Conservation (phyloP, 2,329 filamentous ascomycete genomes). For the Cercospora sojina region DNA sequence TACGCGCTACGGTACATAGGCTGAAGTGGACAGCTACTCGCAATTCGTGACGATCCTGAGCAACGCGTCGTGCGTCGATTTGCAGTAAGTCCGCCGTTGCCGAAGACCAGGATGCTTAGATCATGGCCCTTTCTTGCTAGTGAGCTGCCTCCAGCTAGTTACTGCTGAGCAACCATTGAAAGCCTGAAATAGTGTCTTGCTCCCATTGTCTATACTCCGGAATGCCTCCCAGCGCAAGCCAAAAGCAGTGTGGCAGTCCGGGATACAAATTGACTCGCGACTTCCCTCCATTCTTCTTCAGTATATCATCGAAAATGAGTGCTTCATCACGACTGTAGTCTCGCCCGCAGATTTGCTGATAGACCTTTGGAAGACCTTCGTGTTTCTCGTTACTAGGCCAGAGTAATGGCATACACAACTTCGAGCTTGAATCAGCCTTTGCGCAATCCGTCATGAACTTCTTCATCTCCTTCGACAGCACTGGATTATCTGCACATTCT, state of each 20-base stretch:
- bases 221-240: conserved; percentile 29
- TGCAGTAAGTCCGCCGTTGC: not conserved
- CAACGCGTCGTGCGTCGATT: not conserved
- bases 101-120: not conserved
- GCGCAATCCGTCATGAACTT: conserved; percentile 15
- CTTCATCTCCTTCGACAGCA: conserved; percentile 20
- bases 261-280: conserved; percentile 47
- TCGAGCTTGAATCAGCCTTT: conserved; percentile 13
- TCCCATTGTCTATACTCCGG: conserved; percentile 33
- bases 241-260: conserved; percentile 47
- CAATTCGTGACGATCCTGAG: not conserved
- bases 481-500: conserved; percentile 39
- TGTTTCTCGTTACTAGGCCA: conserved; percentile 28
- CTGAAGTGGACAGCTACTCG: not conserved
- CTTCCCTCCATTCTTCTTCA: conserved; percentile 46
- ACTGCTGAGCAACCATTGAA: conserved; percentile 34
- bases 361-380: conserved; percentile 45
- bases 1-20: not conserved
- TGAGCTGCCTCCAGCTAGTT: not conserved
- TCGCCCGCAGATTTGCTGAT: conserved; percentile 52
- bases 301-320: conserved; percentile 51
- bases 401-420: conserved; percentile 16
- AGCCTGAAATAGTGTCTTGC: conserved; percentile 35
- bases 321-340: conserved; percentile 54
- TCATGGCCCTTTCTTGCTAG: not conserved